Percentiles rank a stretch among this genome's conserved stretches.
These are phyloP conservation scores for Penicillium freii DNA, from an alignment of 2,329 filamentous ascomycete genomes.

Conservation along the genomic window DNA sequence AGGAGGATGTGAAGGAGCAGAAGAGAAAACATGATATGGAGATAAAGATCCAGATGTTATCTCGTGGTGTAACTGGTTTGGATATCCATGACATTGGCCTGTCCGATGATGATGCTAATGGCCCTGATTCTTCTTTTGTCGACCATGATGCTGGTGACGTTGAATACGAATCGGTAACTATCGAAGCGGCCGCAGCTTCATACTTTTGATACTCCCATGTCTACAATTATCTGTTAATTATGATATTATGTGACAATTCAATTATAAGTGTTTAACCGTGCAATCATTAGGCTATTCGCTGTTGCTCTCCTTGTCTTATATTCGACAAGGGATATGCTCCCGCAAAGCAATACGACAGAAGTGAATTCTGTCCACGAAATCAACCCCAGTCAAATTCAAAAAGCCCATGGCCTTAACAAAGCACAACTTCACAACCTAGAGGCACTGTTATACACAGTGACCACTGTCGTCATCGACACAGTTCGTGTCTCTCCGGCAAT, in stretches of 20 bases:
- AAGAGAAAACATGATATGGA: slow-evolving; percentile 7
- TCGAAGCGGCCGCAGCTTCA: slow-evolving; percentile 1
- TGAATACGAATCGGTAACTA: neutral
- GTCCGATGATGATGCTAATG: neutral
- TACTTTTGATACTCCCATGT: neutral
- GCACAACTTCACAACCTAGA: neutral
- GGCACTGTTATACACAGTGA: neutral
- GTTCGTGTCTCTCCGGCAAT: slow-evolving; percentile 12
- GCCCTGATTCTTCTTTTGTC: neutral
- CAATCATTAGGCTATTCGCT: neutral
- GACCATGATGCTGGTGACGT: neutral
- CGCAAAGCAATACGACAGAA: neutral
- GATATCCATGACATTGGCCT: neutral
- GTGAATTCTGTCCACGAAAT: neutral
- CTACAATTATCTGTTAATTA: neutral
- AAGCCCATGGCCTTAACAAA: neutral
- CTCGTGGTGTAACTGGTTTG: neutral
- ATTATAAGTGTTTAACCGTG: neutral
- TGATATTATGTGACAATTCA: neutral
- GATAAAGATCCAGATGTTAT: neutral
- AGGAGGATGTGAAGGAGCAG: neutral
- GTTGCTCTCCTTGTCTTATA: neutral
- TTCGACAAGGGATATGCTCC: neutral
- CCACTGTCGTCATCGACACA: neutral
- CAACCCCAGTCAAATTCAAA: neutral